Evolutionary conservation across 192 early-diverging fungal genomes (phyloP), one percentile per base, ranked within the genome.

Genomic region (Backusella parvicylindrica): DNA sequence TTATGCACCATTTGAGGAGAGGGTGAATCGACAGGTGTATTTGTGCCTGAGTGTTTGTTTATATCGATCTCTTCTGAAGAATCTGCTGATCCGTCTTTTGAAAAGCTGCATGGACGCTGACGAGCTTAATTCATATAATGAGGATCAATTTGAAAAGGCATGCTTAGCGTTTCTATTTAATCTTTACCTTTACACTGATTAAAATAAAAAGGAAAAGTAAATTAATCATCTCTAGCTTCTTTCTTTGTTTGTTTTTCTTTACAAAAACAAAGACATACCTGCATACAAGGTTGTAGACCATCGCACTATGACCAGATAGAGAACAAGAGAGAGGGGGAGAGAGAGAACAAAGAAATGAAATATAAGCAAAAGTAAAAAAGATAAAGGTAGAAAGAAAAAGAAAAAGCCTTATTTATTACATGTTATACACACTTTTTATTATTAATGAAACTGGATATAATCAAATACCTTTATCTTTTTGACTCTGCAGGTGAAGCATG

Each of bases 261-360:
- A 12, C 12, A 36, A 35, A 38, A n/a, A 18, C 12, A 56, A 75
- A 13, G 33, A 56, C 43, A n/a, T 81, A 81, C 80, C 76, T 81
- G 80, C 80, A 81, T 81, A 43, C 80, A 81, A 16, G 80, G 80
- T 33, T 77, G 75, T 12, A 81, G 32, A 31, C 80, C 80, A 81
- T 81, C 80, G 12, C 80, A 81, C 80, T 81, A 67, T 23, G 16
- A 40, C 66, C n/a, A 18, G 50, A 71, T 18, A 21, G 28, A 43
- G 12, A 47, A 35, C 32, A 21, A 74, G 6, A n/a, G 26, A n/a
- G 36, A 18, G 60, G 21, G 30, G 15, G 21, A 31, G 28, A 13
- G 15, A 40, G 38, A 16, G n/a, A n/a, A 49, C 49, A 15, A 53
- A 32, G 31, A 31, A 77, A 28, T 18, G 49, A 73, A 28, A 35